Conservation (phyloP, 169 alveolate species). For the Cryptosporidium meleagridis region DNA sequence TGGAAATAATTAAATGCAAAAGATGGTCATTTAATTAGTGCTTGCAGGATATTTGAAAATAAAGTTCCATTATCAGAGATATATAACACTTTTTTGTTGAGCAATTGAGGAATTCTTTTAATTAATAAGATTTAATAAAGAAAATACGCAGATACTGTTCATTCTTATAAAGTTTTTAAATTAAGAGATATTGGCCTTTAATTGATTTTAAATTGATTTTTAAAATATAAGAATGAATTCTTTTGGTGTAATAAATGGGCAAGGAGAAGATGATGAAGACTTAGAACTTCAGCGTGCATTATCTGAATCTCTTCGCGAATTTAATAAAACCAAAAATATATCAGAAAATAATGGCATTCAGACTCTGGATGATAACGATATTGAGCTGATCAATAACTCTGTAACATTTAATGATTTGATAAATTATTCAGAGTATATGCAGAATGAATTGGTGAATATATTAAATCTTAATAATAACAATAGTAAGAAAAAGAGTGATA, state of each 20-base stretch:
- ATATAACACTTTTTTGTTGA: no score
- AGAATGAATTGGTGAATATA: slow-evolving; percentile 50
- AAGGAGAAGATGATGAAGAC: slow-evolving; percentile 20
- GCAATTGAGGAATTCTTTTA: no score
- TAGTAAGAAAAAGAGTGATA: slow-evolving; percentile 6
- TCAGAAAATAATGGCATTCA: not conserved
- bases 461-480: not conserved
- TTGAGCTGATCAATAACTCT: not conserved
- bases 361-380: not conserved
- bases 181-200: no score
- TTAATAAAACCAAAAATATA: not conserved
- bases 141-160: not conserved
- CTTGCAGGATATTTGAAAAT: not conserved
- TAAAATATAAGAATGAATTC: not conserved
- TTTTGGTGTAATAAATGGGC: not conserved
- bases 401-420: slow-evolving; percentile 10
- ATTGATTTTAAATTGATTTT: not conserved
- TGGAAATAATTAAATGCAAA: not conserved
- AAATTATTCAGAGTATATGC: slow-evolving; percentile 13
- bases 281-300: slow-evolving; percentile 59
- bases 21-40: not conserved
- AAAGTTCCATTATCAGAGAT: no score
- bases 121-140: not conserved
- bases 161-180: not conserved
- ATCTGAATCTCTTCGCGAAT: slow-evolving; percentile 34